Evolutionary conservation across 768 basidiomycete genomes (phyloP), one percentile per base, ranked within the genome.

Genomic region (Pleurotus cornucopiae): DNA sequence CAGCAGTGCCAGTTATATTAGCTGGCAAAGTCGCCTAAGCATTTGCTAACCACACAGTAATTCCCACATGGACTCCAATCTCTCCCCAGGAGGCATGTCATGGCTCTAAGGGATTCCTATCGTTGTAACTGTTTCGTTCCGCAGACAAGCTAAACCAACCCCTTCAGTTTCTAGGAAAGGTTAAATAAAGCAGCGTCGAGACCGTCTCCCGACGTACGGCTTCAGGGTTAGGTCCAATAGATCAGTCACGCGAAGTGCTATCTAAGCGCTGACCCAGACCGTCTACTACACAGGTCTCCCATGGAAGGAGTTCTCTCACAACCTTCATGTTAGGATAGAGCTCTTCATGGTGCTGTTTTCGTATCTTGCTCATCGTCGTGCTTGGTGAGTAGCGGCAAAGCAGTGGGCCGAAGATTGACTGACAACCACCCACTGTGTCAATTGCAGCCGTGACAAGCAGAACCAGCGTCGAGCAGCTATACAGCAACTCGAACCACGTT

Each of bases 401-500:
- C 4, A 18, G 18, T 6, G 39, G 26, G 4, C 11, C 16, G 7
- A 57, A 49, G 38, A 38, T 34, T 37, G 55, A 47, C 34, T 47
- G 34, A 5, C 12, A n/a, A 2, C 20, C n/a, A 4, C 7, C 5
- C 25, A 41, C 23, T 38, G 7, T 39, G 13, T 11, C 7, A 34
- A 48, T 51, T 34, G 30, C 30, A 75, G 75, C 59, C 46, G 57
- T 25, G 30, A 55, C 14, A 77, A 77, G 61, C 72, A 74, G 59
- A 60, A 69, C 16, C 71, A 74, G 56, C 72, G 73, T n/a, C 60
- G 62, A 23, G 47, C 61, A 38, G 64, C 66, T 23, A 73, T 76
- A 53, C 49, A 59, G 11, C 47, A 66, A 26, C 65, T 71, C 16
- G 67, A 72, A 5, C 44, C 63, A 12, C 60, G 55, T 14, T 74